phyloP scores from a whole-genome alignment of 1,284 basidiomycete genomes.

The Coniophora puteana region DNA sequence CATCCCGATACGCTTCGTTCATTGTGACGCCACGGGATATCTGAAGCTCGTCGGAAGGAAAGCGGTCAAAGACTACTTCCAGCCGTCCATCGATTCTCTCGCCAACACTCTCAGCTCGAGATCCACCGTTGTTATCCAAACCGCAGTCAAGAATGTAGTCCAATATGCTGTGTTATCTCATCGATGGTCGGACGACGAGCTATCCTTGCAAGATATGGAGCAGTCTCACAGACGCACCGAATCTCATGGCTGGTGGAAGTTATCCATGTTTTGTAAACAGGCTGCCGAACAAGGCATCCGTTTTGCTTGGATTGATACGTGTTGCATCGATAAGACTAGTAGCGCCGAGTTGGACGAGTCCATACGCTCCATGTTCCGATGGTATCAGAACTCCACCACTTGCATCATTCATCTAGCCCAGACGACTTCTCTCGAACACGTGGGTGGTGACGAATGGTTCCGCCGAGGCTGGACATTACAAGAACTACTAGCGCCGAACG shows the following conservation, averaged over 20 bases:
- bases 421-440: not conserved
- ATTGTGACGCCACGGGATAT: not conserved
- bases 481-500: conserved; percentile 2
- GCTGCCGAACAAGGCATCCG: conserved; percentile 1
- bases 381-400: conserved; percentile 1
- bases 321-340: conserved; percentile 6
- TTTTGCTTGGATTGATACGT: conserved; percentile 6
- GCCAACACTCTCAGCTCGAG: too few relatives aligned
- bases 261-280: conserved; percentile 2
- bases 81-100: not conserved
- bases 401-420: conserved; percentile 1
- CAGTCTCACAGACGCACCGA: too few relatives aligned
- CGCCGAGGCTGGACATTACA: conserved; percentile 4
- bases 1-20: not conserved
- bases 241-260: not conserved
- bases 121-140: too few relatives aligned
- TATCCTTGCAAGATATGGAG: too few relatives aligned
- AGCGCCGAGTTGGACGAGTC: conserved; percentile 3
- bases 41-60: not conserved
- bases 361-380: conserved; percentile 4
- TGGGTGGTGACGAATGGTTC: conserved; percentile 2
- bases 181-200: conserved; percentile 4
- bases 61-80: too few relatives aligned
- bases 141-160: too few relatives aligned
- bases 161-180: conserved; percentile 5